Base-by-base conservation (phyloP, 257 asterid species). In the Salvia hispanica region DNA sequence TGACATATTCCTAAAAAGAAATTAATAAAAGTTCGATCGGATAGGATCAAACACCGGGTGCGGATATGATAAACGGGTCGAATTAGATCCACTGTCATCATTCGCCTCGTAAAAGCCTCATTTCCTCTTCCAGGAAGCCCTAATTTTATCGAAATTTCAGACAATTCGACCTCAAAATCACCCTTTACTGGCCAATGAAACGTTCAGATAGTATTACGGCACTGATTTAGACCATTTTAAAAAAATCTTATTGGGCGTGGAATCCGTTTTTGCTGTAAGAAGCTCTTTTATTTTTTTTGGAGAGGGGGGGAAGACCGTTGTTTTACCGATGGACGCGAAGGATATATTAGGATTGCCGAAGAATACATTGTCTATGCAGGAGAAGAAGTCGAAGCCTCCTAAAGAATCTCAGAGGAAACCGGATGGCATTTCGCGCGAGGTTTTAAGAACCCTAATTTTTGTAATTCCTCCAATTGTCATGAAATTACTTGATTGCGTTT, bases 401-500 rank as follows among this genome's bases (percentile, higher is more conserved):
- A 94, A 88, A 79, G 99, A 94, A 74, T 84, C 97, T 79, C 99
- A 94, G 72, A 82, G 95, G 72, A 94, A 94, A 79, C 99, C 97
- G 33, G 99, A 94, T 78, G 99, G 99, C 67, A 85, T 94, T 75
- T 94, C 99, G 15, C 88, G 99, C 56, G 99, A 90, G 92, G 97
- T 90, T 69, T 36, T 5, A 40, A 13, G 40, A 5, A 59, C 50
- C 64, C 11, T 21, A 5, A 51, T 60, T 47, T 45, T 62, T 45
- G 12, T 7, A 15, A 9, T 45, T 34, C 12, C 52, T 53, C 15
- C 9, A 15, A 7, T 45, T 57, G 14, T 42, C 63, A 13, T 61
- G 34, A 18, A 39, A 39, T 6, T 3, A 7, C n/a, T 60, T 44
- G 69, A 53, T 42, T 53, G 8, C 55, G 5, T 51, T 54, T 47